Base-by-base conservation (phyloP, 169 alveolate species). In the Plasmodium inui region DNA sequence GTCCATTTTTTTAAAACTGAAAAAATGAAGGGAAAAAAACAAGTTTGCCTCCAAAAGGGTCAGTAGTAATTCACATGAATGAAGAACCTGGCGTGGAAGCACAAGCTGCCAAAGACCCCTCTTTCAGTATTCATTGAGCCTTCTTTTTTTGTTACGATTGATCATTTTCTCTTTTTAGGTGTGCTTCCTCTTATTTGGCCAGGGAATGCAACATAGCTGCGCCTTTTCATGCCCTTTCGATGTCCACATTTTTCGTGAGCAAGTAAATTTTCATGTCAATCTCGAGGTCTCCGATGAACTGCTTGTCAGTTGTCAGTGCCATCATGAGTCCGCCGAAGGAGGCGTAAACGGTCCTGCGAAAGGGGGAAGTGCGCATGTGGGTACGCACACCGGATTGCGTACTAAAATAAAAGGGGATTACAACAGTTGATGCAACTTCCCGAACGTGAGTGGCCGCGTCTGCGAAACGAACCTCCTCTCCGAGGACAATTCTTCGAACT, bases 261-360 rank as follows among this genome's bases (percentile, higher is more conserved):
- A 97, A 95, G 85, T 97, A 98, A n/a, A 98, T 93, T 79, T 98
- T 93, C 98, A 97, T 97, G 82, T 97, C 99, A 28, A 98, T 88
- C 73, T 97, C 98, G 28, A 98, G 92, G 90, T 98, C 99, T 19
- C 98, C 98, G 9, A 98, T 96, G 44, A 98, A 97, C 90, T 97
- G 98, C 91, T 97, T 98, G 92, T 98, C 99, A 7, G 99, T 98
- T 22, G 99, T 97, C 78, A 98, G 92, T 1, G 99, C 96, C 99
- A 97, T 97, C 80, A 98, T 94, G 39, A 98, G 96, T 22, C 99
- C 99, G 37, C 99, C 99, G 76, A 97, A 98, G 14, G 99, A 98
- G 19, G 98, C 98, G 83, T 95, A 97, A 17, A 97, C 90, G 8
- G 97, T 95, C 82, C 98, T 96, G 22, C 7, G 34, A 92, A 83